A percentile compares a stretch with the other conserved stretches of the same genome.
Conservation (phyloP, 2,329 filamentous ascomycete genomes). For the Trichoderma semiorbis region DNA sequence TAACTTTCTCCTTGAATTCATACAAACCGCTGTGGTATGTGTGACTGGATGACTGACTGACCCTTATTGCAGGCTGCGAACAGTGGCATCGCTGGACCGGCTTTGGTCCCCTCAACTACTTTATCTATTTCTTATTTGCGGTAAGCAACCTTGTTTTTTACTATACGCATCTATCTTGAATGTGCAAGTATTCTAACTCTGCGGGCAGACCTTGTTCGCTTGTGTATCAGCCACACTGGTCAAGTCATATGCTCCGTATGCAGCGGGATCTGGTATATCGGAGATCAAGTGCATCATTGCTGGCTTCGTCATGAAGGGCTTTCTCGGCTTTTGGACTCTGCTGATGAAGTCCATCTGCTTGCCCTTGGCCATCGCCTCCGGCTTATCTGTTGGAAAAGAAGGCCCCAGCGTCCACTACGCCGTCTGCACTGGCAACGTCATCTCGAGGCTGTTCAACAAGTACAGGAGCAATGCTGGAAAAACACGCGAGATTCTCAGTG, state of each 20-base stretch:
- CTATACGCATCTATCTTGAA: neutral
- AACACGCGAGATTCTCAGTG: slow-evolving; percentile 90
- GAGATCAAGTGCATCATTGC: slow-evolving; percentile 99
- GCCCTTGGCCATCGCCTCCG: slow-evolving; percentile 88
- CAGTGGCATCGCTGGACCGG: slow-evolving; percentile 90
- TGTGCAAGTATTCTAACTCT: slow-evolving; percentile 12
- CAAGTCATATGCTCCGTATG: slow-evolving; percentile 89
- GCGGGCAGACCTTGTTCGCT: slow-evolving; percentile 66
- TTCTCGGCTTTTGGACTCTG: slow-evolving; percentile 86
- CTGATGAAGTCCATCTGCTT: slow-evolving; percentile 91
- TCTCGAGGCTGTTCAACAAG: slow-evolving; percentile 87
- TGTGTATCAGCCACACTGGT: slow-evolving; percentile 80
- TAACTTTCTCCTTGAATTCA: slow-evolving; percentile 33
- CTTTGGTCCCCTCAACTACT: slow-evolving; percentile 74
- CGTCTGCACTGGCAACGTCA: slow-evolving; percentile 94
- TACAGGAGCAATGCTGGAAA: slow-evolving; percentile 90
- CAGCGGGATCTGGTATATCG: slow-evolving; percentile 92
- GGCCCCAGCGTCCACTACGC: slow-evolving; percentile 99
- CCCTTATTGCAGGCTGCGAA: slow-evolving; percentile 59
- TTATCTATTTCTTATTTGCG: slow-evolving; percentile 83
- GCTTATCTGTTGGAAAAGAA: slow-evolving; percentile 93
- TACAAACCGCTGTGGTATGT: neutral
- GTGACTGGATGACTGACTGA: slow-evolving; percentile 18
- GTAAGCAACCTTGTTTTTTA: slow-evolving; percentile 41
- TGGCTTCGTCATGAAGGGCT: slow-evolving; percentile 98